Percentiles rank a stretch among this genome's conserved stretches.
phyloP scores from a whole-genome alignment of 352 stramenopile species.

The Globisporangium parvum region DNA sequence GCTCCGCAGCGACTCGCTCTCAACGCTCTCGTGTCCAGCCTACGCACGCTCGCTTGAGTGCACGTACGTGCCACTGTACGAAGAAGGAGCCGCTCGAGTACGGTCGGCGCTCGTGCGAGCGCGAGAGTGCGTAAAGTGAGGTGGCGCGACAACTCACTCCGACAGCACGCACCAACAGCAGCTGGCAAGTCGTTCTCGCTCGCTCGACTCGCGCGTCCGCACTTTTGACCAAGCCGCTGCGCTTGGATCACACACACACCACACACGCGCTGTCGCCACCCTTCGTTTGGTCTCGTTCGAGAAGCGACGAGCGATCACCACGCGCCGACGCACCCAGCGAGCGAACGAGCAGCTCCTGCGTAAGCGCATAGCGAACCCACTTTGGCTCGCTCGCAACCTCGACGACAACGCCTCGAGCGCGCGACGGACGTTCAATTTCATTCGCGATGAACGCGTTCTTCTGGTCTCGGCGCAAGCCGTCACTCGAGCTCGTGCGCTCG shows the following conservation, averaged over 20 bases:
- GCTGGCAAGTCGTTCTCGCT: not conserved
- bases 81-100: not conserved
- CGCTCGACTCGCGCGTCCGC: not conserved
- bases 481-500: constrained; percentile 65
- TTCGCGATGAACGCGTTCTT: constrained; percentile 71
- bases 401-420: not conserved
- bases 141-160: not conserved
- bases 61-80: not conserved
- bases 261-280: too few relatives aligned
- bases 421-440: constrained; percentile 3
- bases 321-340: too few relatives aligned
- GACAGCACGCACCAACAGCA: not conserved
- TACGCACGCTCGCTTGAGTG: not conserved
- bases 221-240: too few relatives aligned
- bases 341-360: too few relatives aligned
- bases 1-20: too few relatives aligned
- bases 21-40: not conserved
- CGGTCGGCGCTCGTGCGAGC: not conserved
- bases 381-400: not conserved
- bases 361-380: constrained; percentile 5
- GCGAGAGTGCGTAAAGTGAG: not conserved
- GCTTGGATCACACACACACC: too few relatives aligned
- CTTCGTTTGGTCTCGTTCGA: too few relatives aligned
- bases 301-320: too few relatives aligned
- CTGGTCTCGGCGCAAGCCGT: constrained; percentile 64